Percentiles rank a stretch among this genome's conserved stretches.
phyloP scores from a whole-genome alignment of 148 eudicot genomes.

The Rhododendron simsii region DNA sequence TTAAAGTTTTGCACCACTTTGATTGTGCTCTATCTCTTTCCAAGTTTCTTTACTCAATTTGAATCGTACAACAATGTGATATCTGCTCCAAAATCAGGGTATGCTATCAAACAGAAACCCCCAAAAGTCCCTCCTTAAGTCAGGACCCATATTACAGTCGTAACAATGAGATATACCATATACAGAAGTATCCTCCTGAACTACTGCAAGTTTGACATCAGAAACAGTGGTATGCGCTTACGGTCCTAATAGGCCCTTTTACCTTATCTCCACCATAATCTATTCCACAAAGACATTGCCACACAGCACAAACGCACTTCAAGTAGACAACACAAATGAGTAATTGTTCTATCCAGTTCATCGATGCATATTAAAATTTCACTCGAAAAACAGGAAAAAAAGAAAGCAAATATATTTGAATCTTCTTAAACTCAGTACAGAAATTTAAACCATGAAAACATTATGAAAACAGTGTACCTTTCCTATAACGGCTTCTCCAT shows the following conservation, averaged over 20 bases:
- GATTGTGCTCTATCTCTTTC: not conserved
- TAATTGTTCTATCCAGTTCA: not conserved
- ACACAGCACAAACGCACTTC: not conserved
- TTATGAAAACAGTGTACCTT: slow-evolving; percentile 38
- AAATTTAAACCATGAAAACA: not conserved
- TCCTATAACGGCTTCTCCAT: slow-evolving; percentile 86
- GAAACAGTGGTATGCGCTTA: not conserved
- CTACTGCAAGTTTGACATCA: not conserved
- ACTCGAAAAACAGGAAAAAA: not conserved
- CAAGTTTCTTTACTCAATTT: not conserved
- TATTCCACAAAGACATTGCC: not conserved
- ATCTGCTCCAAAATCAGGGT: not conserved
- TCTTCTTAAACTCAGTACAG: not conserved
- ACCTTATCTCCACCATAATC: not conserved
- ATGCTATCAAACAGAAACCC: not conserved
- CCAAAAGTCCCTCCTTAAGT: not conserved
- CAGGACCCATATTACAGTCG: not conserved
- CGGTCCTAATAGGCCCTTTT: not conserved
- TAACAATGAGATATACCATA: not conserved
- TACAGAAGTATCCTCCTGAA: not conserved
- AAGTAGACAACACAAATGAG: not conserved
- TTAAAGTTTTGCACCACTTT: not conserved
- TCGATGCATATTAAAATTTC: not conserved
- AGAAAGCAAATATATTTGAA: not conserved
- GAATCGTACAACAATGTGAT: not conserved